Conservation (phyloP, 495 filamentous ascomycete genomes). For the Hypoxylon lienhwacheense region DNA sequence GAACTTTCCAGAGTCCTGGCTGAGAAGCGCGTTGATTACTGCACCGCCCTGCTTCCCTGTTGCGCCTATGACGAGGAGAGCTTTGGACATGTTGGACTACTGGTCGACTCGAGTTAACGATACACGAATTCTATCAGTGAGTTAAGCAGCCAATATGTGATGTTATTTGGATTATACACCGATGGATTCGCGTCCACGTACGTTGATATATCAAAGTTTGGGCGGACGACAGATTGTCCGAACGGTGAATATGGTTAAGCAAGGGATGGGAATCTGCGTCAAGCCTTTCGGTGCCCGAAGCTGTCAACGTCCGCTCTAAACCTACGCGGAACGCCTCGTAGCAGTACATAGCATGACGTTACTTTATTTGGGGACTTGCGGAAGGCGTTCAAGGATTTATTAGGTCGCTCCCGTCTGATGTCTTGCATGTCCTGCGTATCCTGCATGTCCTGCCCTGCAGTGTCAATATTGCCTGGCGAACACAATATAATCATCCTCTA, state of each 20-base stretch:
- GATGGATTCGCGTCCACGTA: slow-evolving; percentile 15
- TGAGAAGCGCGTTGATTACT: slow-evolving; percentile 59
- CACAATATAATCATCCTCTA: slow-evolving; percentile 3
- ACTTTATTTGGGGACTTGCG: slow-evolving; percentile 24
- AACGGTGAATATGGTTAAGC: slow-evolving; percentile 7
- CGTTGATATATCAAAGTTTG: slow-evolving; percentile 16
- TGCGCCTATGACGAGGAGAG: slow-evolving; percentile 68
- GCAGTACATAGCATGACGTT: not conserved
- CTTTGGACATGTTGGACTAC: slow-evolving; percentile 36
- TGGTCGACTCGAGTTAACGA: not conserved
- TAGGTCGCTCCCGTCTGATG: slow-evolving; percentile 29
- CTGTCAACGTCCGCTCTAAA: slow-evolving; percentile 16
- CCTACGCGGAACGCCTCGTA: slow-evolving; percentile 14
- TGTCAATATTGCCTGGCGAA: slow-evolving; percentile 8
- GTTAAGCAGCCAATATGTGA: slow-evolving; percentile 4
- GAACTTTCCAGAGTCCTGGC: slow-evolving; percentile 28
- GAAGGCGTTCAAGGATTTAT: slow-evolving; percentile 15
- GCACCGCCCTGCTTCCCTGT: slow-evolving; percentile 70
- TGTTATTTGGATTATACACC: slow-evolving; percentile 7
- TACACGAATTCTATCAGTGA: not conserved
- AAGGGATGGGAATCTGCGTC: slow-evolving; percentile 3
- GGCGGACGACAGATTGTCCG: not conserved
- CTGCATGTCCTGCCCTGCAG: too few relatives aligned
- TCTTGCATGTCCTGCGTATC: slow-evolving; percentile 13
- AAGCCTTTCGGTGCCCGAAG: slow-evolving; percentile 18